Conservation (phyloP, 257 asterid species). For the Solanum sitiens region DNA sequence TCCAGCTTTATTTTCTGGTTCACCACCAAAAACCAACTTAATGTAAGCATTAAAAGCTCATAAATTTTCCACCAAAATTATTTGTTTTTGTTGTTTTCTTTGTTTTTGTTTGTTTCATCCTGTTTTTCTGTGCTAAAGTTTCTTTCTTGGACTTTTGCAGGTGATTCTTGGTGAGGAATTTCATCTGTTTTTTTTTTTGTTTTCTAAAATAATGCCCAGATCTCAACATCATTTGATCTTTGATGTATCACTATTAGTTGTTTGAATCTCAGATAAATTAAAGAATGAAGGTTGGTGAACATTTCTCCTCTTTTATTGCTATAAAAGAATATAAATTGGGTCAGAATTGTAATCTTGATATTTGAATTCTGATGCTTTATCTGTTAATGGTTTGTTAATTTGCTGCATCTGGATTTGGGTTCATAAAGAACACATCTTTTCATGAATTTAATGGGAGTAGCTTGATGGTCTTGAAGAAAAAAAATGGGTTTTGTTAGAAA, state of each 20-base stretch:
- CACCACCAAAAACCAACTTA: constrained; percentile 8
- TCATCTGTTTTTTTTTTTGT: neutral
- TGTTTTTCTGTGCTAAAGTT: constrained; percentile 13
- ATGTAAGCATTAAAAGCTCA: constrained; percentile 29
- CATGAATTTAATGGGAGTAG: neutral
- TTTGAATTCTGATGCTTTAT: neutral
- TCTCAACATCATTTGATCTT: constrained; percentile 29
- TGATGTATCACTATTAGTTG: constrained; percentile 6
- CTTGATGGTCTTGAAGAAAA: neutral
- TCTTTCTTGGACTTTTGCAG: constrained; percentile 5
- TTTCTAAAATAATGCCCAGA: constrained; percentile 38
- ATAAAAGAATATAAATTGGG: neutral
- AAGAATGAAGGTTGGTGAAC: constrained; percentile 26
- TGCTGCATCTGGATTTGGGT: neutral
- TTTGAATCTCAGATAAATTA: constrained; percentile 2
- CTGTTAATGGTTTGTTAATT: neutral
- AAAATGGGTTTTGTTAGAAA: neutral
- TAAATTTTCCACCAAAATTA: neutral
- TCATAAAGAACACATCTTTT: neutral
- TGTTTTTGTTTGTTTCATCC: neutral
- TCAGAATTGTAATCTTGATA: neutral
- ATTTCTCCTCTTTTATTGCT: neutral
- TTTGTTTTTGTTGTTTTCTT: neutral
- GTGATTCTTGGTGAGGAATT: constrained; percentile 27
- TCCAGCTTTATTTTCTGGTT: neutral